A percentile compares a stretch with the other conserved stretches of the same genome.
Evolutionary conservation across 2,329 filamentous ascomycete species (phyloP).

Genomic region (Paecilomyces fulvus): DNA sequence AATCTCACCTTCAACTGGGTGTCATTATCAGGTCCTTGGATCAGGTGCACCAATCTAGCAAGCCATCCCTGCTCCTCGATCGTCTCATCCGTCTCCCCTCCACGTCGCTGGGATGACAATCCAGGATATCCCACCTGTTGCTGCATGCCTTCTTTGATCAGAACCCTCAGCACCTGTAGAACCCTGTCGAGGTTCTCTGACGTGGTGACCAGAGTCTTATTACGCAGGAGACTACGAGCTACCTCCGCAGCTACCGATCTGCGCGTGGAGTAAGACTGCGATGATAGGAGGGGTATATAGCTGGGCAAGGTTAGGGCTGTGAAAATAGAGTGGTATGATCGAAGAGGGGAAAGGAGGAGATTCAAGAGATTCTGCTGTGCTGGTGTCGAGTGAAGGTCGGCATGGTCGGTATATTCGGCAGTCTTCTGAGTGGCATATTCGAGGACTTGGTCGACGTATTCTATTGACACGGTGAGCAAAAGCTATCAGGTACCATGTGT

Average conservation of each 20-base stretch:
- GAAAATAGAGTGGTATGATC: conserved; percentile 86
- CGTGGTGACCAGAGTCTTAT: conserved; percentile 70
- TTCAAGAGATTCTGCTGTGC: conserved; percentile 84
- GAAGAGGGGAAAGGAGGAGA: conserved; percentile 81
- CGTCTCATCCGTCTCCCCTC: conserved; percentile 87
- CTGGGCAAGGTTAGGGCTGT: conserved; percentile 90
- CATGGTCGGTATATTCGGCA: conserved; percentile 80
- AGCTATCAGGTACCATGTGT: not conserved
- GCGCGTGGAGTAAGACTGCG: conserved; percentile 86
- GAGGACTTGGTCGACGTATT: conserved; percentile 92
- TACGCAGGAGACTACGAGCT: conserved; percentile 69
- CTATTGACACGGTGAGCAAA: conserved; percentile 27
- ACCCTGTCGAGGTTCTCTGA: conserved; percentile 78
- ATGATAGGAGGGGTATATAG: conserved; percentile 81
- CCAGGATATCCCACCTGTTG: conserved; percentile 76
- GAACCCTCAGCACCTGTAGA: conserved; percentile 75
- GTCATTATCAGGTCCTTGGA: conserved; percentile 77
- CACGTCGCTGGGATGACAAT: conserved; percentile 62
- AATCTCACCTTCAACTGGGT: conserved; percentile 68
- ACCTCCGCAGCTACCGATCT: conserved; percentile 87
- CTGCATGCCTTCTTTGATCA: conserved; percentile 89
- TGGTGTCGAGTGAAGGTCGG: conserved; percentile 82
- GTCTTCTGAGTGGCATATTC: conserved; percentile 83
- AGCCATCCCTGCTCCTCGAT: conserved; percentile 98
- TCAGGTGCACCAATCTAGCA: conserved; percentile 80